phyloP scores from a whole-genome alignment of 2,329 filamentous ascomycete species.

The Calonectria hongkongensis region DNA sequence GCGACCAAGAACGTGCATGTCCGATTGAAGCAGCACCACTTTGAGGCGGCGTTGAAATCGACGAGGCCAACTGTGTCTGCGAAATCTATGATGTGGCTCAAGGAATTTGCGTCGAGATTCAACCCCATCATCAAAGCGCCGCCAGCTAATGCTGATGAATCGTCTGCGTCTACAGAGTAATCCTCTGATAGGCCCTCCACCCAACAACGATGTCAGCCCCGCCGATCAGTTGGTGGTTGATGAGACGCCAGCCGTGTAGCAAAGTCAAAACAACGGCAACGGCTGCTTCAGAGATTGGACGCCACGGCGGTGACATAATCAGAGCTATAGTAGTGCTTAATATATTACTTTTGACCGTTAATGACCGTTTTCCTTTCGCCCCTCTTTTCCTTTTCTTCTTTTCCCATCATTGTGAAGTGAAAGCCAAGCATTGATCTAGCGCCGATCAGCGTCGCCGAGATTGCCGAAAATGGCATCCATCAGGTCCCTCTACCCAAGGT shows the following conservation, averaged over 20 bases:
- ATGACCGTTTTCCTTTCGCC: not conserved
- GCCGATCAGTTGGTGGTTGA: not conserved
- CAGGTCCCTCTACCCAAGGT: constrained; percentile 42
- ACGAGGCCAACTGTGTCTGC: not conserved
- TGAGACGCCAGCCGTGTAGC: not conserved
- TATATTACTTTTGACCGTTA: not conserved
- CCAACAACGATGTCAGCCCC: not conserved
- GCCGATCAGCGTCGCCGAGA: constrained; percentile 8
- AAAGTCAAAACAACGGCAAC: not conserved
- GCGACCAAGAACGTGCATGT: not conserved
- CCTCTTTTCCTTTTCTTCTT: not conserved
- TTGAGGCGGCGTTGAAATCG: not conserved
- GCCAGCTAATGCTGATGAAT: not conserved
- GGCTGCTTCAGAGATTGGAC: not conserved
- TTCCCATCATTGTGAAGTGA: not conserved
- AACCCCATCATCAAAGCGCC: not conserved
- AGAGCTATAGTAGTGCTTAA: not conserved
- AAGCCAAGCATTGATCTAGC: not conserved
- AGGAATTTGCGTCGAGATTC: not conserved
- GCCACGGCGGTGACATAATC: constrained; percentile 1
- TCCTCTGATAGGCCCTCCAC: not conserved
- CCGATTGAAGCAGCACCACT: not conserved
- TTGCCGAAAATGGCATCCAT: constrained; percentile 31
- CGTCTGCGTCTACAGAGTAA: not conserved
- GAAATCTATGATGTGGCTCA: not conserved